Conservation (phyloP, 257 asterid genomes). For the Rauvolfia tetraphylla region DNA sequence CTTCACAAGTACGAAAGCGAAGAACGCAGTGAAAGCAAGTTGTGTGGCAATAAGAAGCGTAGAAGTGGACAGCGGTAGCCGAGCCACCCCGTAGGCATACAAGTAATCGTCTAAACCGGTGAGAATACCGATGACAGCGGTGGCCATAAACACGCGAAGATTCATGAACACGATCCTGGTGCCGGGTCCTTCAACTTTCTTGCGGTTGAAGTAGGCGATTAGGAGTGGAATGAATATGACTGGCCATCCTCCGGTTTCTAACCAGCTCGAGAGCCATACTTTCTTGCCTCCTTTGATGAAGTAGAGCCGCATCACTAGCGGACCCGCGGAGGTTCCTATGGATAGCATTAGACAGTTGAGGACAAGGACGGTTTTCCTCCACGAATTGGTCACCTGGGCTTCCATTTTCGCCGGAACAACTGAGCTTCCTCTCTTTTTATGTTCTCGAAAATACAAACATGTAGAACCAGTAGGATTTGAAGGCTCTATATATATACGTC, state of each 20-base stretch:
- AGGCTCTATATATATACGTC: too few relatives aligned
- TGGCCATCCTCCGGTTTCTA: slow-evolving; percentile 27
- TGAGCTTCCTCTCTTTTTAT: too few relatives aligned
- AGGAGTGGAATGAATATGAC: slow-evolving; percentile 17
- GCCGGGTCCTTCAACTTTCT: neutral
- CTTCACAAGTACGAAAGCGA: slow-evolving; percentile 27
- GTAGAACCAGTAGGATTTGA: too few relatives aligned
- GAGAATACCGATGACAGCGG: slow-evolving; percentile 26
- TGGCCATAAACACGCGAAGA: neutral
- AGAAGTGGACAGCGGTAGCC: slow-evolving; percentile 31
- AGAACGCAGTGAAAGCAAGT: slow-evolving; percentile 26
- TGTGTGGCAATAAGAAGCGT: slow-evolving; percentile 23
- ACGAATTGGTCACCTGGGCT: neutral
- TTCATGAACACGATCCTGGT: slow-evolving; percentile 11
- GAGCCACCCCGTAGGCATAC: slow-evolving; percentile 26
- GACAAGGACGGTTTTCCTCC: slow-evolving; percentile 20
- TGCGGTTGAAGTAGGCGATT: slow-evolving; percentile 17
- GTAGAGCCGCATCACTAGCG: slow-evolving; percentile 28
- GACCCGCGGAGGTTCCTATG: slow-evolving; percentile 28
- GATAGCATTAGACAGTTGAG: slow-evolving; percentile 17
- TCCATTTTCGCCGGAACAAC: slow-evolving; percentile 15
- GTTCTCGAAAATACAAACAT: neutral
- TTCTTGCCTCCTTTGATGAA: slow-evolving; percentile 32
- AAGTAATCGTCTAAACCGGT: slow-evolving; percentile 21
- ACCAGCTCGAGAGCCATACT: slow-evolving; percentile 31